A percentile compares a stretch with the other conserved stretches of the same genome.
phyloP scores from a whole-genome alignment of 2,329 filamentous ascomycete species.

The Ophiocordyceps camponoti-rufipedis region DNA sequence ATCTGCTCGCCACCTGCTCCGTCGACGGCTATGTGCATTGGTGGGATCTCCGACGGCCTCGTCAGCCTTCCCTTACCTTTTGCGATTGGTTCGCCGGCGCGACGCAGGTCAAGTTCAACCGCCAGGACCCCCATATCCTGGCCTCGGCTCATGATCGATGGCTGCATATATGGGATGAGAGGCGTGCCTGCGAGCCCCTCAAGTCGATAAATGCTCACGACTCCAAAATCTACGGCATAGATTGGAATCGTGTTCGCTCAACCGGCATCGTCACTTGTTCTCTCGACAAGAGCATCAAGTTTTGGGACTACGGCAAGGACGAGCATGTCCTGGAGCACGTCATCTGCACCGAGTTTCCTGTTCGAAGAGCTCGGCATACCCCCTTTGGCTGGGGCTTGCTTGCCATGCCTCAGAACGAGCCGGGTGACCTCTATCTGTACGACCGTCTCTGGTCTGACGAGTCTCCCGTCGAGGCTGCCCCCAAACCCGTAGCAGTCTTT shows the following conservation, averaged over 20 bases:
- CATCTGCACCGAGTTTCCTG: conserved; percentile 67
- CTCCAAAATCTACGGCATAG: conserved; percentile 88
- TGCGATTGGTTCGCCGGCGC: conserved; percentile 89
- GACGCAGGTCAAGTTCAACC: conserved; percentile 89
- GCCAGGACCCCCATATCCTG: conserved; percentile 69
- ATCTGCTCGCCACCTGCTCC: conserved; percentile 75
- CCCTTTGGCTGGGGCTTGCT: conserved; percentile 75
- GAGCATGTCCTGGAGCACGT: conserved; percentile 52
- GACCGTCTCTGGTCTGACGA: conserved; percentile 37
- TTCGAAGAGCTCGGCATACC: conserved; percentile 82
- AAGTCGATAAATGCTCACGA: conserved; percentile 73
- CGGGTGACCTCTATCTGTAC: conserved; percentile 71
- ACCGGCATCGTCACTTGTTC: conserved; percentile 73
- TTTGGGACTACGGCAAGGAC: conserved; percentile 62
- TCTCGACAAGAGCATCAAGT: conserved; percentile 78
- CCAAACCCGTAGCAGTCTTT: conserved; percentile 37
- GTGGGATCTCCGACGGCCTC: conserved; percentile 69
- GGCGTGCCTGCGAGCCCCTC: conserved; percentile 59
- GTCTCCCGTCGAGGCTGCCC: conserved; percentile 23
- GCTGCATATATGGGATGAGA: conserved; percentile 78
- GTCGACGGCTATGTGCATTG: conserved; percentile 87
- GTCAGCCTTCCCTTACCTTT: conserved; percentile 59
- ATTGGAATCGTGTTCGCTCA: conserved; percentile 70
- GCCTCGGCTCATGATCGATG: conserved; percentile 82
- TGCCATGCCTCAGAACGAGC: conserved; percentile 82